Conservation (phyloP, 1,139 yeast species). For the Casaregolazyma suthepensis region DNA sequence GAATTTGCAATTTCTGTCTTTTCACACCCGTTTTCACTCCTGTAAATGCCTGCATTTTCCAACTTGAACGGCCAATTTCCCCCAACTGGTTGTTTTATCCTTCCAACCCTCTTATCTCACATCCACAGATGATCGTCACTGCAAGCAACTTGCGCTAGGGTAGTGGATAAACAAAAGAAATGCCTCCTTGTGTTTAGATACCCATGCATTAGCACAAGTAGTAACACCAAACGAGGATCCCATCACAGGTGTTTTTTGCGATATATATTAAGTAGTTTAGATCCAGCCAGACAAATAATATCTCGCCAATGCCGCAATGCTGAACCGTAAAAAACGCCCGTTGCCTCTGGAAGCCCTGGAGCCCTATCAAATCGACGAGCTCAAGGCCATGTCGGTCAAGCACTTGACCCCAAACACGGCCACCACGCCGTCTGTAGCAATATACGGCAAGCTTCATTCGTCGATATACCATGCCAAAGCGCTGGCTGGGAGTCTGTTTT, state of each 20-base stretch:
- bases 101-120: no score
- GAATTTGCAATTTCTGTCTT: no score
- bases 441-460: not conserved
- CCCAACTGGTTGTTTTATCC: no score
- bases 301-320: not conserved
- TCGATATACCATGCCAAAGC: not conserved
- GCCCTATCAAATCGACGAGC: not conserved
- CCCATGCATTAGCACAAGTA: not conserved
- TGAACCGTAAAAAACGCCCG: not conserved
- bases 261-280: not conserved
- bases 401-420: conserved; percentile 6
- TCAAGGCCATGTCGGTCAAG: not conserved
- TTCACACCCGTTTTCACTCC: no score
- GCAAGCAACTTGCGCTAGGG: not conserved
- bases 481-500: not conserved
- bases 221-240: not conserved
- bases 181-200: not conserved
- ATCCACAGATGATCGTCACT: not conserved
- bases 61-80: no score
- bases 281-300: not conserved
- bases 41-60: no score
- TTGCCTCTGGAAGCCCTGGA: not conserved
- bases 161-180: not conserved
- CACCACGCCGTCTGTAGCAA: conserved; percentile 6
- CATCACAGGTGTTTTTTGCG: no score